Evolutionary conservation across 2,329 filamentous ascomycete species (phyloP).

Genomic region (Didymella exigua): DNA sequence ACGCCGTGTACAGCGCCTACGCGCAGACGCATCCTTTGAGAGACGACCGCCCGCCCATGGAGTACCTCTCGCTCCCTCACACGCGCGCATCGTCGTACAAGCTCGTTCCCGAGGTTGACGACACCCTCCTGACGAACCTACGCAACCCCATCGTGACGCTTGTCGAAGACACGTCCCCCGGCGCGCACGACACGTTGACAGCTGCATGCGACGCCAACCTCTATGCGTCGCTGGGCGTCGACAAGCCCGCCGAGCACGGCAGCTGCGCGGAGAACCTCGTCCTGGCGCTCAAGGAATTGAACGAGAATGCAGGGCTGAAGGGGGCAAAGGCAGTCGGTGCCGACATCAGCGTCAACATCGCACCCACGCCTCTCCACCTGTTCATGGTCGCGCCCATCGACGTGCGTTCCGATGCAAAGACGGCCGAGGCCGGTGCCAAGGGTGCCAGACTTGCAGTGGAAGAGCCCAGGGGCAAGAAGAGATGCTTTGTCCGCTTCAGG

Average conservation of each 20-base stretch:
- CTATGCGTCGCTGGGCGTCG: slow-evolving; percentile 51
- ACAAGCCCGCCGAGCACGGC: slow-evolving; percentile 54
- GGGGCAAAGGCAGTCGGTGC: slow-evolving; percentile 54
- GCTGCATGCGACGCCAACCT: slow-evolving; percentile 55
- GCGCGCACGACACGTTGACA: slow-evolving; percentile 55
- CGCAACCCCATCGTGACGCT: slow-evolving; percentile 55
- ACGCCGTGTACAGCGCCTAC: slow-evolving; percentile 57
- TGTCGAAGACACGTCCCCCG: slow-evolving; percentile 52
- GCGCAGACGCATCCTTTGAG: slow-evolving; percentile 43
- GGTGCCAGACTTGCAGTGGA: slow-evolving; percentile 37
- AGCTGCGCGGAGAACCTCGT: slow-evolving; percentile 57
- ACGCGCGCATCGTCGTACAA: slow-evolving; percentile 51
- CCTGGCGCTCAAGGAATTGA: slow-evolving; percentile 55
- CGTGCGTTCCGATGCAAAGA: slow-evolving; percentile 10
- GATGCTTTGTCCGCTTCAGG: slow-evolving; percentile 41
- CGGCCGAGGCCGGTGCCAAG: slow-evolving; percentile 34
- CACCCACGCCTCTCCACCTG: slow-evolving; percentile 54
- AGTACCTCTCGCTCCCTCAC: slow-evolving; percentile 55
- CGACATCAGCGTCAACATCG: slow-evolving; percentile 55
- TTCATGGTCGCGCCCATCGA: slow-evolving; percentile 48
- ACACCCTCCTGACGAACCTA: slow-evolving; percentile 53
- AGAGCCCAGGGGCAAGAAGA: slow-evolving; percentile 44
- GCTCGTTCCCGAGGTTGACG: slow-evolving; percentile 50
- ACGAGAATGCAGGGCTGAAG: slow-evolving; percentile 54
- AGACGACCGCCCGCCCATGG: slow-evolving; percentile 49